A percentile compares a stretch with the other conserved stretches of the same genome.
Evolutionary conservation across 345 rosid species (phyloP).

Genomic region (Kandelia obovata): DNA sequence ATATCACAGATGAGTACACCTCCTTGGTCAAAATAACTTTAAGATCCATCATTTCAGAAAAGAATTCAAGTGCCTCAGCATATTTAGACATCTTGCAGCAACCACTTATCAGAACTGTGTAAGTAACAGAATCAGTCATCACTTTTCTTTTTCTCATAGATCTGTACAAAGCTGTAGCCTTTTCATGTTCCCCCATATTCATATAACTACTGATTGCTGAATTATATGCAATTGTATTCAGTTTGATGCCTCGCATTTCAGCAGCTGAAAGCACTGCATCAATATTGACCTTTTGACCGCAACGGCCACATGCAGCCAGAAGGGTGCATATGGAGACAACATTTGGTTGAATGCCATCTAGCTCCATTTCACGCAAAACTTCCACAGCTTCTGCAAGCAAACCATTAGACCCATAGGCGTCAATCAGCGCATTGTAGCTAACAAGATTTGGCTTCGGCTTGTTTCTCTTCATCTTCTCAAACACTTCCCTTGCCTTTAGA

Average conservation of each 20-base stretch:
- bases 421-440: slow-evolving; percentile 77
- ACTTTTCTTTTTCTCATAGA: slow-evolving; percentile 70
- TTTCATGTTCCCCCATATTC: slow-evolving; percentile 76
- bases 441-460: slow-evolving; percentile 71
- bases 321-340: slow-evolving; percentile 80
- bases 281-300: slow-evolving; percentile 61
- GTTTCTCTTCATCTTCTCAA: slow-evolving; percentile 62
- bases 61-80: slow-evolving; percentile 65
- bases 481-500: slow-evolving; percentile 65
- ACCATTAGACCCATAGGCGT: slow-evolving; percentile 90
- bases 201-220: slow-evolving; percentile 84
- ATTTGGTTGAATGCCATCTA: slow-evolving; percentile 61
- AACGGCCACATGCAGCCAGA: slow-evolving; percentile 81
- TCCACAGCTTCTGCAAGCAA: slow-evolving; percentile 71
- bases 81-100: slow-evolving; percentile 71
- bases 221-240: slow-evolving; percentile 80
- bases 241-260: slow-evolving; percentile 63
- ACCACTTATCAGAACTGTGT: slow-evolving; percentile 70
- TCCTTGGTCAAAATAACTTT: slow-evolving; percentile 67
- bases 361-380: slow-evolving; percentile 77
- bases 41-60: slow-evolving; percentile 56
- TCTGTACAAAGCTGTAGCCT: slow-evolving; percentile 57
- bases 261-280: slow-evolving; percentile 79
- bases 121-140: slow-evolving; percentile 70
- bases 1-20: slow-evolving; percentile 69